Conservation (phyloP, 345 rosid species). For the Bruguiera parviflora region DNA sequence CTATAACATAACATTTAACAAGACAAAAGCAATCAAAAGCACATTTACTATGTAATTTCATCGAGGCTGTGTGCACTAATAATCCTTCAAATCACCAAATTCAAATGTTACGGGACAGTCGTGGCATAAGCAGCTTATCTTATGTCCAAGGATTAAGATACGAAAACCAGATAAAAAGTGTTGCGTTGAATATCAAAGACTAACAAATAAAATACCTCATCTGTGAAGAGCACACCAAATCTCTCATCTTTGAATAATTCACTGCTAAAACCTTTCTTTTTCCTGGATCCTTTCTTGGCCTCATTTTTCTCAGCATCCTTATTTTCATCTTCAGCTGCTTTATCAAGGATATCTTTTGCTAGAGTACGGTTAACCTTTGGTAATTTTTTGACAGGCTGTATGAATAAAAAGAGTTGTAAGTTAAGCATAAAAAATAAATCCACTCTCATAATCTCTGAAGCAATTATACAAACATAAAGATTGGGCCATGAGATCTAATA, state of each 20-base stretch:
- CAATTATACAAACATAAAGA: no score
- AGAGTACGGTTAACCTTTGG: conserved; percentile 77
- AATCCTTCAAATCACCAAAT: no score
- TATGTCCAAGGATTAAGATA: neutral
- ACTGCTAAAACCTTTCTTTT: conserved; percentile 55
- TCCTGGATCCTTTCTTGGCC: conserved; percentile 60
- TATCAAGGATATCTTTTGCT: conserved; percentile 48
- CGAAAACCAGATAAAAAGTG: neutral
- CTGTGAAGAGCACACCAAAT: conserved; percentile 49
- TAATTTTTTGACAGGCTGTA: conserved; percentile 59
- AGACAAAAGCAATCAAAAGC: no score
- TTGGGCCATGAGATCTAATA: no score
- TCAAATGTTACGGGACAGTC: no score
- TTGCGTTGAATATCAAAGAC: neutral
- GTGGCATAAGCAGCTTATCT: neutral
- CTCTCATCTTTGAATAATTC: conserved; percentile 56
- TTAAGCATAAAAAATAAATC: neutral
- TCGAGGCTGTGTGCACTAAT: no score
- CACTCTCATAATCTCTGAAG: no score
- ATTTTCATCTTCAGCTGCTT: conserved; percentile 51
- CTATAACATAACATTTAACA: no score
- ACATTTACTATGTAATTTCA: no score
- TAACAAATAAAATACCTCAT: conserved; percentile 46
- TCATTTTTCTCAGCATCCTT: conserved; percentile 46
- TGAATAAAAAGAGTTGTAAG: conserved; percentile 14